Evolutionary conservation across 257 asterid species (phyloP), one percentile per base, ranked within the genome.

Genomic region (Solanum okadae): DNA sequence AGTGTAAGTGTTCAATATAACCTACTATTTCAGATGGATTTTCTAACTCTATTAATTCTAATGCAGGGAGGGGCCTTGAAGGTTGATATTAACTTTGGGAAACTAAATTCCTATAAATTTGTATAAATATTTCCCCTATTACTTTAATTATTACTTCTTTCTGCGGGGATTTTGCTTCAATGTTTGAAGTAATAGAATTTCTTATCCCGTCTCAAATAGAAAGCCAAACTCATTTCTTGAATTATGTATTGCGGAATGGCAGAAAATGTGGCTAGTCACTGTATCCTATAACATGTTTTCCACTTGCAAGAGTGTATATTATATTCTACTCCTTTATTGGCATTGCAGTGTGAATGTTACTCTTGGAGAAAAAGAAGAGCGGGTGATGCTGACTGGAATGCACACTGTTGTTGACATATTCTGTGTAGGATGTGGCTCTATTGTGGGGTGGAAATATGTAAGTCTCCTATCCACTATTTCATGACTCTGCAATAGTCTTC

Each of bases 371-470:
- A 92, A 90, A 92, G 99, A 94, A 91, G 94, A 93, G 13, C 92
- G 98, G 85, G 81, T 91, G 94, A 94, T 95, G 98, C 91, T 93
- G 79, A 96, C 98, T 52, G 98, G 99, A 77, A 37, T 92, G 92
- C 98, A 96, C 90, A 94, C 94, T 29, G 98, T 96, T 10, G 96
- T 87, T 31, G 99, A 96, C 93, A 92, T 94, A 89, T 95, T 90
- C 92, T 96, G 98, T 5, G 95, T 94, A 59, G 95, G 95, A 13
- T 96, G 99, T 90, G 97, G 98, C 86, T 91, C 98, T n/a, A 88
- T 93, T 87, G 93, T 94, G 89, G 99, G 98, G 35, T 96, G 99
- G 99, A 95, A 94, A 96, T 96, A 96, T 86, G 98, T 96, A 72
- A 91, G 95, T 49, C 42, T 77, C 83, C 79, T 52, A 3, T 6